A percentile compares a stretch with the other conserved stretches of the same genome.
Conservation (phyloP, 2,329 filamentous ascomycete species). For the Aaosphaeria pasadenensis region DNA sequence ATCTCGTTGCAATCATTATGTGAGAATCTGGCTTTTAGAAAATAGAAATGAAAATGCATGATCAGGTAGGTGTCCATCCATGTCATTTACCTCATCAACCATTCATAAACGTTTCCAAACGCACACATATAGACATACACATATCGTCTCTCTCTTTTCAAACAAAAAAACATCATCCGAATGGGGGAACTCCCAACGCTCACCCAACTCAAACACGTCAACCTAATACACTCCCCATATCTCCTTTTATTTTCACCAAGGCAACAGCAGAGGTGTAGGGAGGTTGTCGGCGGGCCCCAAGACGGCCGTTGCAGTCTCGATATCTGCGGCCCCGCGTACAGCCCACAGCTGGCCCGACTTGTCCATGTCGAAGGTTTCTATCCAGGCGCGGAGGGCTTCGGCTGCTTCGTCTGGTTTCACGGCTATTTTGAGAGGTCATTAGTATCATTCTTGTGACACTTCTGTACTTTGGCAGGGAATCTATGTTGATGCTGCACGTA, state of each 20-base stretch:
- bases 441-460: background rate
- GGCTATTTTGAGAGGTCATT: constrained; percentile 57
- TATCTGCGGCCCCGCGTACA: constrained; percentile 62
- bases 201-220: no score
- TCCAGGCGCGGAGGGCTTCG: constrained; percentile 57
- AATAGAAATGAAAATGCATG: no score
- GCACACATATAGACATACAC: no score
- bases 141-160: no score
- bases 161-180: no score
- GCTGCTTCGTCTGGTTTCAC: constrained; percentile 65
- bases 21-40: no score
- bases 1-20: no score
- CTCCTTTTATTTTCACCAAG: constrained; percentile 5
- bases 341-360: constrained; percentile 70
- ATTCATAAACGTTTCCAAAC: no score
- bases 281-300: constrained; percentile 44
- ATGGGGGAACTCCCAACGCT: no score
- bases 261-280: constrained; percentile 6
- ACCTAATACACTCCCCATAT: no score
- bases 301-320: constrained; percentile 61
- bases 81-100: no score
- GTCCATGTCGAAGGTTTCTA: constrained; percentile 57
- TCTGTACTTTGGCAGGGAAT: constrained; percentile 47
- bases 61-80: no score
- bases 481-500: constrained; percentile 59